A percentile compares a stretch with the other conserved stretches of the same genome.
phyloP scores from a whole-genome alignment of 805 yeast genomes.

The Schizosaccharomyces lindneri region DNA sequence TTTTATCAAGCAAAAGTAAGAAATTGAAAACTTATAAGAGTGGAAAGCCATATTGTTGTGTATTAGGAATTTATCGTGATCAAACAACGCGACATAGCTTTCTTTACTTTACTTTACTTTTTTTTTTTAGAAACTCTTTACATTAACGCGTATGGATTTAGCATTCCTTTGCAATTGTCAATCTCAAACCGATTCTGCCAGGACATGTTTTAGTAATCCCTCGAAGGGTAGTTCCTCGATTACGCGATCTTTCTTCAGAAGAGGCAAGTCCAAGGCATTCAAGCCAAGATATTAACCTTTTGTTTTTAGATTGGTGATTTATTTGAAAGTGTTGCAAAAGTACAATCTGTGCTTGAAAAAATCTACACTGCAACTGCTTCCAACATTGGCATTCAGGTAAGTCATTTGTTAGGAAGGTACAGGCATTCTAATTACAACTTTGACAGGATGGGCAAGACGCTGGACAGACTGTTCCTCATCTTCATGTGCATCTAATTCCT shows the following conservation, averaged over 20 bases:
- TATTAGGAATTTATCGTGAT: neutral
- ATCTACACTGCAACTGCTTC: conserved; percentile 57
- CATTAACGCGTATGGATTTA: conserved; percentile 21
- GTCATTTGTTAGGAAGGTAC: conserved; percentile 93
- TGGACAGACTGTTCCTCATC: conserved; percentile 3
- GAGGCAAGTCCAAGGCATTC: conserved; percentile 18
- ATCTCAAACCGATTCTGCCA: conserved; percentile 72
- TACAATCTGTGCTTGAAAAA: conserved; percentile 40
- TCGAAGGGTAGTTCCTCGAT: conserved; percentile 34
- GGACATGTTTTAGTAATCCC: conserved; percentile 89
- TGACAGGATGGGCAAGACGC: neutral
- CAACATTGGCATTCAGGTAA: conserved; percentile 88
- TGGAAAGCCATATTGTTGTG: neutral
- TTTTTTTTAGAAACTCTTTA: no score
- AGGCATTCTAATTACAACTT: conserved; percentile 23
- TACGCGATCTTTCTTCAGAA: conserved; percentile 43
- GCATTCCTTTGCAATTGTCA: conserved; percentile 61
- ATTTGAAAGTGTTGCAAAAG: conserved; percentile 45
- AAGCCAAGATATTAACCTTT: conserved; percentile 6
- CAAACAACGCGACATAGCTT: neutral
- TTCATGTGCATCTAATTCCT: conserved; percentile 62
- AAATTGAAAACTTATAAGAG: no score
- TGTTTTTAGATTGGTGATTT: conserved; percentile 29
- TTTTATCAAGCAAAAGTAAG: conserved; percentile 7
- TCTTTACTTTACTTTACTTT: neutral